Percentiles rank a stretch among this genome's conserved stretches.
Conservation (phyloP, 192 early-diverging fungal genomes). For the Linnemannia exigua region DNA sequence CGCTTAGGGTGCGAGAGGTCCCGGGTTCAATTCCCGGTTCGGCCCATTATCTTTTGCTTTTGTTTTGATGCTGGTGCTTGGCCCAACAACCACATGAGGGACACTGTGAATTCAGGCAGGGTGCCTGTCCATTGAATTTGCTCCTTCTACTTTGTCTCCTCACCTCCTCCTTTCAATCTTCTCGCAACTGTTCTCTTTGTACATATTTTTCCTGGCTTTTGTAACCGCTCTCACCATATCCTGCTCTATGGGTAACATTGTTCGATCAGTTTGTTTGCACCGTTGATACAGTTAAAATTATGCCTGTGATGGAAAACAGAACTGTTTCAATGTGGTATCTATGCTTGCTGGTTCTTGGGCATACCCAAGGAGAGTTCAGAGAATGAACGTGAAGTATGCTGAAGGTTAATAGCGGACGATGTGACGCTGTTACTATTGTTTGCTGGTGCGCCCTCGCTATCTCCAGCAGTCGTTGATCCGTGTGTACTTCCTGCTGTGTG, state of each 20-base stretch:
- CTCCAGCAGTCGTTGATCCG: neutral
- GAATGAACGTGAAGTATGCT: conserved; percentile 45
- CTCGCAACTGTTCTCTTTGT: no score
- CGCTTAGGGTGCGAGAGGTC: conserved; percentile 6
- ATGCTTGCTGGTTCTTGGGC: conserved; percentile 21
- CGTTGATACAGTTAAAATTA: neutral
- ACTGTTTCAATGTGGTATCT: neutral
- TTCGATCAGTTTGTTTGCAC: neutral
- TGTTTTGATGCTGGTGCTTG: no score
- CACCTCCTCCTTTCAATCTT: no score
- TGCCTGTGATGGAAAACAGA: neutral
- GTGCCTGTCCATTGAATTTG: no score
- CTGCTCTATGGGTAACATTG: no score
- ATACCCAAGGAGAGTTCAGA: conserved; percentile 40
- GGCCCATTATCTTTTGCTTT: no score
- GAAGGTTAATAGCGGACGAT: conserved; percentile 32
- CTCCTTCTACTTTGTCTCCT: no score
- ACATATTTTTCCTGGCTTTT: no score
- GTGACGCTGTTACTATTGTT: neutral
- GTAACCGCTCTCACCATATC: no score
- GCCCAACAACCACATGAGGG: no score
- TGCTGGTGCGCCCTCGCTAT: neutral
- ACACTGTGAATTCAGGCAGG: no score
- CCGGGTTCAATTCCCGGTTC: no score
- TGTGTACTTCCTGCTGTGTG: neutral